Conservation (phyloP, 345 rosid species). For the rapeseed (Brassica napus) region DNA sequence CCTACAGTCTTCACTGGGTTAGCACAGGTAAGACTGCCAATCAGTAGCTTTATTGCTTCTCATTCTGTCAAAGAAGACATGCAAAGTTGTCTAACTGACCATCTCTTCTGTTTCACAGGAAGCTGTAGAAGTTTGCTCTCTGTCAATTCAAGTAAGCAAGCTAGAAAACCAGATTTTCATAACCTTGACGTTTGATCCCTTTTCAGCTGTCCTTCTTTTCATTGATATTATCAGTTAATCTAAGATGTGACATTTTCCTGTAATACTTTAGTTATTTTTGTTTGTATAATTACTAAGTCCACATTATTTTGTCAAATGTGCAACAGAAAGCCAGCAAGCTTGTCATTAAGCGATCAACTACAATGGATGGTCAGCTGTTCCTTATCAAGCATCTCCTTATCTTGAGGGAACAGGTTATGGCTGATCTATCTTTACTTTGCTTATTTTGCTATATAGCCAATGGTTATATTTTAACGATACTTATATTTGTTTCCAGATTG, state of each 20-base stretch:
- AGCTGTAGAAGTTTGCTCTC: slow-evolving; percentile 94
- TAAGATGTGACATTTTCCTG: slow-evolving; percentile 12
- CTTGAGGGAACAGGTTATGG: slow-evolving; percentile 87
- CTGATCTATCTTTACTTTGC: slow-evolving; percentile 25
- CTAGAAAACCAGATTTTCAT: slow-evolving; percentile 23
- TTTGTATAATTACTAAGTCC: slow-evolving; percentile 3
- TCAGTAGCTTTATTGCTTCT: slow-evolving; percentile 11
- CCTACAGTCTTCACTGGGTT: slow-evolving; percentile 87
- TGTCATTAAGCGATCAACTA: slow-evolving; percentile 67
- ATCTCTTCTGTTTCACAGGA: slow-evolving; percentile 58
- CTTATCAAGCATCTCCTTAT: slow-evolving; percentile 92
- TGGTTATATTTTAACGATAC: neutral
- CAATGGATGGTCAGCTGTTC: slow-evolving; percentile 95
- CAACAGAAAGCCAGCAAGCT: slow-evolving; percentile 90
- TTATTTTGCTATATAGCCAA: slow-evolving; percentile 17
- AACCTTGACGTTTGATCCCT: slow-evolving; percentile 16
- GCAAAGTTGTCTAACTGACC: slow-evolving; percentile 19
- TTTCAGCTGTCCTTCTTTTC: neutral
- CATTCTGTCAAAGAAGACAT: slow-evolving; percentile 15
- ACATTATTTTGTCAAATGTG: slow-evolving; percentile 26
- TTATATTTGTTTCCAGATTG: slow-evolving; percentile 57
- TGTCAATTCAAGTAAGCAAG: slow-evolving; percentile 79
- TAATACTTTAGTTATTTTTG: neutral
- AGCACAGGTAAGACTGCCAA: slow-evolving; percentile 72
- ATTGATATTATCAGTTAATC: slow-evolving; percentile 1